Base-by-base conservation (phyloP, 2,329 filamentous ascomycete genomes). In the Aspergillus novoparasiticus region DNA sequence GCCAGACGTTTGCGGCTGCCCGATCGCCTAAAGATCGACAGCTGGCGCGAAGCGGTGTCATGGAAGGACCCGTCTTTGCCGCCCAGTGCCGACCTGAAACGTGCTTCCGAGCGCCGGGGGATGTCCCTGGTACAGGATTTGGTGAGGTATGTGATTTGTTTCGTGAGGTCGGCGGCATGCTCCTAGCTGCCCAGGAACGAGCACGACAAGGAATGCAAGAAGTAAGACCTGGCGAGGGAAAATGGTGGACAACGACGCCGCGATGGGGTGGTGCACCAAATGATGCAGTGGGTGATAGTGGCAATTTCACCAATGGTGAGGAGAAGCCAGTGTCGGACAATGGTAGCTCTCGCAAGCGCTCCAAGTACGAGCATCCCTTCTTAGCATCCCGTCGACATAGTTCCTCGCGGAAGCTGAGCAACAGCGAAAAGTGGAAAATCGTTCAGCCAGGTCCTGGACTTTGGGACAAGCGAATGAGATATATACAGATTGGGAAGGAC, bases 101-200 rank as follows among this genome's bases (percentile, higher is more conserved):
- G 1, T 77, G 78, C 6, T 89, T 89, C 71, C 82, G 81, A n/a
- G 69, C 64, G 4, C 56, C 67, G 1, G 66, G 66, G 1, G 75
- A 78, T 19, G 56, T 63, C 3, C 62, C 67, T 3, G 78, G 75
- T 1, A 62, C 71, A 12, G 77, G 75, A 5, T 66, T 75, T 55
- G 76, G 70, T 36, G 80, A 80, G 63, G 72, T 80, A 19, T 80
- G 87, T 57, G 86, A 89, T 69, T 67, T 84, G 10, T 79, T 87
- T 64, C 81, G 86, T 59, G 87, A 89, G 68, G 74, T 87, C 4
- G 86, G 85, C 6, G 83, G 81, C 1, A 76, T 88, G 73, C 75
- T 89, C 16, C 77, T 86, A 23, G 72, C 87, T 2, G 87, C 87
- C 1, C 86, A 89, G 72, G 86, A 89, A 72, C 81, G 87, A 43